Conservation (phyloP, 2,329 filamentous ascomycete genomes). For the Talaromyces sp. region DNA sequence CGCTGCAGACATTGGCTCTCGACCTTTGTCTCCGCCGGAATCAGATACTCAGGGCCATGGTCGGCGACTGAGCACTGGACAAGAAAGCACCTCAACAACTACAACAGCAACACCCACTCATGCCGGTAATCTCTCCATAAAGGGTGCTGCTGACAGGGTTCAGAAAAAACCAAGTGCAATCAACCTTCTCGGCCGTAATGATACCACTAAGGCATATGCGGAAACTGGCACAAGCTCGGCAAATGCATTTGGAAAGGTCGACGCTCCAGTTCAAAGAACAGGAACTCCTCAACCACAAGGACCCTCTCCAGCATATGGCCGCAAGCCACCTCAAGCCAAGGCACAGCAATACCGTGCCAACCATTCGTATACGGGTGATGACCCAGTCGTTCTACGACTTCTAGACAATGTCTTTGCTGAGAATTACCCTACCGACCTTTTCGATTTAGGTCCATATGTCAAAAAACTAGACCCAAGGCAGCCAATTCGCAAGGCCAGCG, state of each 20-base stretch:
- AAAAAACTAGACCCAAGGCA: conserved; percentile 62
- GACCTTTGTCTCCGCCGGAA: conserved; percentile 36
- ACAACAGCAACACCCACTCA: conserved; percentile 34
- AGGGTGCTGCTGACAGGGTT: conserved; percentile 31
- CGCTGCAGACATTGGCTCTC: conserved; percentile 31
- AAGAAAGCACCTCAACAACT: conserved; percentile 33
- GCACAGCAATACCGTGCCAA: conserved; percentile 60
- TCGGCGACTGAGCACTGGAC: conserved; percentile 28
- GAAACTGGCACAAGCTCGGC: conserved; percentile 66
- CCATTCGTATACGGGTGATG: conserved; percentile 84
- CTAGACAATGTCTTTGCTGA: conserved; percentile 81
- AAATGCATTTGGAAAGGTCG: conserved; percentile 67
- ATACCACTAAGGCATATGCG: conserved; percentile 62
- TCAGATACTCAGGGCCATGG: conserved; percentile 38
- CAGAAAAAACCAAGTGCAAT: conserved; percentile 58
- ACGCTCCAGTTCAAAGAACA: conserved; percentile 52
- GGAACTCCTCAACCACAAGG: conserved; percentile 37
- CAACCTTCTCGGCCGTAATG: conserved; percentile 61
- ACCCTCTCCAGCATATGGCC: conserved; percentile 40
- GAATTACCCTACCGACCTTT: conserved; percentile 62
- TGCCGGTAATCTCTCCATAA: conserved; percentile 32
- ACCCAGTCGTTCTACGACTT: conserved; percentile 63
- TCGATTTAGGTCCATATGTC: conserved; percentile 77
- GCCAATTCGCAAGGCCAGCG: conserved; percentile 58
- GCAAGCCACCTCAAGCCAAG: conserved; percentile 25